Evolutionary conservation across 306 rosid species (phyloP).

Genomic region (Myrica gale): DNA sequence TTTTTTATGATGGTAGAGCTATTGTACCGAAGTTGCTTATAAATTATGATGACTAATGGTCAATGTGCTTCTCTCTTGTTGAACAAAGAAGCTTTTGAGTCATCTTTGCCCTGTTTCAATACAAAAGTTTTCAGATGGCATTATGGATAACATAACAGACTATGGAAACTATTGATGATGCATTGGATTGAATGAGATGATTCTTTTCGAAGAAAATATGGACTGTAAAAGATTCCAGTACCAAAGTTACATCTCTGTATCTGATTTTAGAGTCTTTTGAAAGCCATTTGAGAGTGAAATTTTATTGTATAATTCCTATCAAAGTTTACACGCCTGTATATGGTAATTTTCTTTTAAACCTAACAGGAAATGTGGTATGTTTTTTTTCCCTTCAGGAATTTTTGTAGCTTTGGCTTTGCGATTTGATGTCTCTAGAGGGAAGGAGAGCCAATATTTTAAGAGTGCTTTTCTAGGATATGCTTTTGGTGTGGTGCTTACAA

Average conservation of each 20-base stretch:
- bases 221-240: background rate
- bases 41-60: background rate
- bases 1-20: background rate
- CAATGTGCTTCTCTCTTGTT: background rate
- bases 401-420: slow-evolving; percentile 97
- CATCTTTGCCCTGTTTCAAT: background rate
- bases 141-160: background rate
- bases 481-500: slow-evolving; percentile 79
- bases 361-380: background rate
- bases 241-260: background rate
- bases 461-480: slow-evolving; percentile 93
- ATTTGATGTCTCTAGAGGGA: slow-evolving; percentile 91
- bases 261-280: background rate
- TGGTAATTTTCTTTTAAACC: too few species aligned
- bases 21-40: background rate
- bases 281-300: background rate
- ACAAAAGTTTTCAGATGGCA: background rate
- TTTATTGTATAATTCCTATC: background rate
- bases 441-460: slow-evolving; percentile 73
- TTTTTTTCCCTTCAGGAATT: slow-evolving; percentile 56
- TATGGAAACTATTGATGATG: background rate
- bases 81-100: background rate
- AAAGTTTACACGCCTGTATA: too few species aligned
- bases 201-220: background rate
- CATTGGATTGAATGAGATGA: slow-evolving; percentile 1